Evolutionary conservation across 164 flowering plant genomes (phyloP).

Genomic region (Dillenia turbinata): DNA sequence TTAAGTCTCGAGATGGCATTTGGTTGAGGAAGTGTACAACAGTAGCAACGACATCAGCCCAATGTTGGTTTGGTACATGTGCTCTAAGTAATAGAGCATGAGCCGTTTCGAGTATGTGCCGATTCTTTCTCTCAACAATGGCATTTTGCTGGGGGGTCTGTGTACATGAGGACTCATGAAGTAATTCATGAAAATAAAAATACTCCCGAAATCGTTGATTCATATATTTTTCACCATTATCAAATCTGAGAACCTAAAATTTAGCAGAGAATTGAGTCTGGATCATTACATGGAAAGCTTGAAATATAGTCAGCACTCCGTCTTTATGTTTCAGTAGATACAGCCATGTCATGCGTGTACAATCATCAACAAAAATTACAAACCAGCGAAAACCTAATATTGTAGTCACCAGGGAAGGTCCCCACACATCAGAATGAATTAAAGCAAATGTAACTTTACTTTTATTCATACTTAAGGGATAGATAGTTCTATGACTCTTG

Average conservation of each 20-base stretch:
- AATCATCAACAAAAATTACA: constrained; percentile 7
- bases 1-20: not conserved
- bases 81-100: constrained; percentile 5
- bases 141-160: constrained; percentile 8
- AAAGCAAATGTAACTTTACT: not conserved
- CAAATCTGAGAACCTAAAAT: not conserved
- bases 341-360: constrained; percentile 5
- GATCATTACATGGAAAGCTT: no score
- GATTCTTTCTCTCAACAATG: not conserved
- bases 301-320: no score
- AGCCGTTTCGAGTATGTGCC: not conserved
- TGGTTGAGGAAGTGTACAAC: not conserved
- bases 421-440: no score
- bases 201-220: not conserved
- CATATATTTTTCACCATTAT: constrained; percentile 5
- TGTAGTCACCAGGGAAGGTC: not conserved
- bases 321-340: no score
- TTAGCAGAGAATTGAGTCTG: constrained; percentile 2
- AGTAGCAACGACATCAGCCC: not conserved
- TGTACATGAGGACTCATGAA: constrained; percentile 8
- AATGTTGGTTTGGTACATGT: not conserved
- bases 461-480: constrained; percentile 1
- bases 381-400: not conserved
- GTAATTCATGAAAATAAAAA: not conserved
- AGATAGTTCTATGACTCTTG: constrained; percentile 4